Base-by-base conservation (phyloP, 768 basidiomycete species). In the Neoboletus subvelutipes region DNA sequence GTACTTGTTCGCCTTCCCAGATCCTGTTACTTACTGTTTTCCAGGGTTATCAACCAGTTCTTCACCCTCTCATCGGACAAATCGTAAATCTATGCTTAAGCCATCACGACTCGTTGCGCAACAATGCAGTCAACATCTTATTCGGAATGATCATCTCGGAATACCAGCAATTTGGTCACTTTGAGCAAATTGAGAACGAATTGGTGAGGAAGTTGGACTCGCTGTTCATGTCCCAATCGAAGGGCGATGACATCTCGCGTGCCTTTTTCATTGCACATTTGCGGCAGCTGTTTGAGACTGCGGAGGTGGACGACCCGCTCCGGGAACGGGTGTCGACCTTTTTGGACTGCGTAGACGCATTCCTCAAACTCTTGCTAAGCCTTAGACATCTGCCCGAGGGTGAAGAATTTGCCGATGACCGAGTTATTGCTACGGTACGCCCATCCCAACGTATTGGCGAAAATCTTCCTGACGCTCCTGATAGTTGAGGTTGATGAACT, bases 141-240 rank as follows among this genome's bases (percentile, higher is more conserved):
- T 96, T 89, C 73, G 91, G 88, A 65, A 97, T 98, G 94, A 94
- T 98, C 58, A 84, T 95, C 46, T 88, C 92, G 3, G 92, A 96
- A 70, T 94, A 90, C 71, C 85, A 92, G 55, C 86, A 90, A 57
- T 85, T 85, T 13, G 86, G 84, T 26, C 85, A 91, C 68, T 97
- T 98, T 67, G 87, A 88, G 63, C 83, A 83, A 45, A 96, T 98
- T 62, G 92, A 98, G 71, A 88, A 90, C 62, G 94, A 95, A 72
- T 79, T 98, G 8, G 91, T 98, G 63, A 94, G 85, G 62, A 88
- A 91, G 59, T 77, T 98, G 34, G 94, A 98, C 68, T 85, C 86
- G 24, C 71, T 98, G 24, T 97, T 97, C 77, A 94, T 94, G 88
- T 90, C 88, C 18, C 91, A 94, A 61, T 90, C 87, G 71, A 92